phyloP scores from a whole-genome alignment of 164 flowering plant genomes.

The Chloranthus sessilifolius region DNA sequence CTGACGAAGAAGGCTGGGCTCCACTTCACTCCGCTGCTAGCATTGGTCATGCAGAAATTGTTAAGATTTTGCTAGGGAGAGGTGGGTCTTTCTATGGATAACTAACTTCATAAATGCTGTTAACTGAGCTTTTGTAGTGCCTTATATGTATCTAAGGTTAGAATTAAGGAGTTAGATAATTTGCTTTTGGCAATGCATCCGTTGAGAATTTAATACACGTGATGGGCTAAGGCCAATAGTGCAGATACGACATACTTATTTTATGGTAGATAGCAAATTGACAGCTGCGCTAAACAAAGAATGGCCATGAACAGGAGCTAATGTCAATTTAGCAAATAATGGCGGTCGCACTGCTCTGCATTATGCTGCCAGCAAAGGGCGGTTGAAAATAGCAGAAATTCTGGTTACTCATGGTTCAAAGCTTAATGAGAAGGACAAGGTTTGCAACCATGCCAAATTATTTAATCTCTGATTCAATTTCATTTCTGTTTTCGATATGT shows the following conservation, averaged over 20 bases:
- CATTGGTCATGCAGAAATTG: conserved; percentile 62
- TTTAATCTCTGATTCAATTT: background rate
- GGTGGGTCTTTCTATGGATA: conserved; percentile 28
- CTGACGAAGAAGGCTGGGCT: conserved; percentile 96
- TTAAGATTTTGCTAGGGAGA: conserved; percentile 48
- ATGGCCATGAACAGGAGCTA: conserved; percentile 51
- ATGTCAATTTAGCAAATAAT: conserved; percentile 73
- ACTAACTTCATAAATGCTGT: background rate
- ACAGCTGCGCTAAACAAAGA: background rate
- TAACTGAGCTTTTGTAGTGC: background rate
- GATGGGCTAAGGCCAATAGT: no score
- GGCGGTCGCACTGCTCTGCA: conserved; percentile 97
- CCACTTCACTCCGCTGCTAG: conserved; percentile 94
- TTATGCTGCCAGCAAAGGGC: conserved; percentile 96
- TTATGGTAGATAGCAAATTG: no score
- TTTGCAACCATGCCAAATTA: conserved; percentile 18
- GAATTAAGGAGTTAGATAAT: background rate
- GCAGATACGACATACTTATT: no score
- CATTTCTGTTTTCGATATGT: background rate
- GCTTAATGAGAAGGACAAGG: conserved; percentile 80
- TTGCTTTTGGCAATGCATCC: background rate
- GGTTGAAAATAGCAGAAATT: conserved; percentile 67
- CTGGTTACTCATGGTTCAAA: conserved; percentile 74
- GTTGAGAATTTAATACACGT: no score
- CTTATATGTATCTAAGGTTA: background rate